Conservation (phyloP, 176 grass and related monocot genomes). For the Carex myosuroides region DNA sequence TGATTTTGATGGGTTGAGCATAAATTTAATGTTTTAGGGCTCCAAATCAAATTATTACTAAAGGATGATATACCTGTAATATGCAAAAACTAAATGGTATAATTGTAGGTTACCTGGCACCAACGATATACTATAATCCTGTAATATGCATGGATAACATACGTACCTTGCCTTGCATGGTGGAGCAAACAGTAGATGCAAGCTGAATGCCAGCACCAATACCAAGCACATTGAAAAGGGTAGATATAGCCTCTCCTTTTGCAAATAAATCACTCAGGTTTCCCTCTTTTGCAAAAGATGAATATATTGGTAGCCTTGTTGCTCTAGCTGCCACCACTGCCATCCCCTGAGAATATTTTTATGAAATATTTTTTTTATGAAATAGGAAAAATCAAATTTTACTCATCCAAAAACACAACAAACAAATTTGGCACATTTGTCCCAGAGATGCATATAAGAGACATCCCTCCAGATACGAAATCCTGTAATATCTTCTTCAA, state of each 20-base stretch:
- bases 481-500: not conserved
- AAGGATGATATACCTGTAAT: no score
- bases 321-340: conserved; percentile 88
- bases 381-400: not conserved
- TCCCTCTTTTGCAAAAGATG: conserved; percentile 95
- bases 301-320: conserved; percentile 90
- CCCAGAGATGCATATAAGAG: not conserved
- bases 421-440: not conserved
- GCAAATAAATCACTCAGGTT: conserved; percentile 97
- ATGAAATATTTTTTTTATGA: not conserved
- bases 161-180: conserved; percentile 86
- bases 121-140: not conserved
- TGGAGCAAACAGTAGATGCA: conserved; percentile 80
- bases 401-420: not conserved
- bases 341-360: conserved; percentile 53
- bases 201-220: conserved; percentile 83
- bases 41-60: not conserved
- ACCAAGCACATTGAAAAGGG: conserved; percentile 84
- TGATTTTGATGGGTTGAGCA: not conserved
- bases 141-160: not conserved
- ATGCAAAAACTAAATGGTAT: not conserved
- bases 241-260: conserved; percentile 97
- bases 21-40: not conserved
- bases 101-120: not conserved
- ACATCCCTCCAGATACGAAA: not conserved